Percentiles rank a stretch among this genome's conserved stretches.
Conservation (phyloP, 768 basidiomycete species). For the Phlegmacium glaucopus region DNA sequence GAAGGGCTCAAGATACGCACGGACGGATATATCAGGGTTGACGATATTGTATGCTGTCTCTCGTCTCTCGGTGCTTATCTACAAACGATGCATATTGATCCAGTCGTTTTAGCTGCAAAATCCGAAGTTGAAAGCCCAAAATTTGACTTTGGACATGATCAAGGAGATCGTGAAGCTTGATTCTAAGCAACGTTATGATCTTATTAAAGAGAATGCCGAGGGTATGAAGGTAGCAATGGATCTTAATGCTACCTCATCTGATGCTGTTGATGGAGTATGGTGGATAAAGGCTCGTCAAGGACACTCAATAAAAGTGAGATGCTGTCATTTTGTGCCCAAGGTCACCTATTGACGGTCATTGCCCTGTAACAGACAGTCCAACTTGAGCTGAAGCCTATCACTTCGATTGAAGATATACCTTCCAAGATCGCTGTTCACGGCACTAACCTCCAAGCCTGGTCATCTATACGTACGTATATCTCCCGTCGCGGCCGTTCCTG, state of each 20-base stretch:
- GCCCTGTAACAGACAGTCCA: slow-evolving; percentile 52
- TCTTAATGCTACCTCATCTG: background rate
- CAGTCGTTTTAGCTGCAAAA: slow-evolving; percentile 51
- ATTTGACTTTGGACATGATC: slow-evolving; percentile 49
- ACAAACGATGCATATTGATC: background rate
- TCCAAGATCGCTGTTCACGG: slow-evolving; percentile 78
- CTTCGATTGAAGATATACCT: slow-evolving; percentile 59
- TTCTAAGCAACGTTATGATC: slow-evolving; percentile 61
- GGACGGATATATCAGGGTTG: slow-evolving; percentile 84
- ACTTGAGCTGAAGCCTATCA: slow-evolving; percentile 60
- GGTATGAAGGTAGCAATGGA: slow-evolving; percentile 12
- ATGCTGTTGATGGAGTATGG: slow-evolving; percentile 39
- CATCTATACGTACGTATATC: slow-evolving; percentile 57
- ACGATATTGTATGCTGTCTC: slow-evolving; percentile 66
- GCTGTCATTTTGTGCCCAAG: background rate
- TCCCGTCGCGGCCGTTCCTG: background rate
- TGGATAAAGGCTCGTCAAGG: slow-evolving; percentile 92
- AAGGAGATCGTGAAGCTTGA: slow-evolving; percentile 67
- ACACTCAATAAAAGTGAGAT: slow-evolving; percentile 71
- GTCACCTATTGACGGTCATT: background rate
- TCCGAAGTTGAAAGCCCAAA: slow-evolving; percentile 55
- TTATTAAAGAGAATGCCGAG: slow-evolving; percentile 45
- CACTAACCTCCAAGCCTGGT: slow-evolving; percentile 68
- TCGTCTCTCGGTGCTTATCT: background rate
- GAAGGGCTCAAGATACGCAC: slow-evolving; percentile 72